phyloP scores from a whole-genome alignment of 495 filamentous ascomycete species.

The Aspergillus olivimuriae region DNA sequence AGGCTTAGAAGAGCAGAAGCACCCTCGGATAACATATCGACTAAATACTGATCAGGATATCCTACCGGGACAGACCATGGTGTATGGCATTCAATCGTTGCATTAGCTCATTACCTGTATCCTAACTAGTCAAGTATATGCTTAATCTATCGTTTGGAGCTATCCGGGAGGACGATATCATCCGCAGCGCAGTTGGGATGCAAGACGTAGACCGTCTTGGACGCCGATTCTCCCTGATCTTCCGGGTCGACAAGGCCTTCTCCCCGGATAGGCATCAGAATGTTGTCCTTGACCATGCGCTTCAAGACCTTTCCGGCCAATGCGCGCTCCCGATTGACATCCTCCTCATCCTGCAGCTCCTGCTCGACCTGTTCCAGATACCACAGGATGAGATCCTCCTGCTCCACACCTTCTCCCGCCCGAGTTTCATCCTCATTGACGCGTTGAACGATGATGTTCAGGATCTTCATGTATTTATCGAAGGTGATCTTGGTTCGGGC shows the following conservation, averaged over 20 bases:
- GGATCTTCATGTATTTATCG: slow-evolving; percentile 87
- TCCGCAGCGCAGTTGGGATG: slow-evolving; percentile 93
- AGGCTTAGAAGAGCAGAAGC: too few species aligned
- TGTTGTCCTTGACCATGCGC: slow-evolving; percentile 95
- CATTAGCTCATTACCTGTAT: background rate
- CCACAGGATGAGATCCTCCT: slow-evolving; percentile 80
- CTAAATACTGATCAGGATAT: too few species aligned
- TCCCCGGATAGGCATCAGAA: slow-evolving; percentile 86
- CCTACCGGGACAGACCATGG: too few species aligned
- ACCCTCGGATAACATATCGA: too few species aligned
- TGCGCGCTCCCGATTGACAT: slow-evolving; percentile 66
- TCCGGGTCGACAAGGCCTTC: slow-evolving; percentile 62
- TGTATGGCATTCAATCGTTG: too few species aligned
- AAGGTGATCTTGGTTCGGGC: slow-evolving; percentile 87
- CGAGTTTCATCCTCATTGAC: slow-evolving; percentile 70
- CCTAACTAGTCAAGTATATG: too few species aligned
- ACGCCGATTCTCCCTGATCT: slow-evolving; percentile 37
- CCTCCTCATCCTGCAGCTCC: slow-evolving; percentile 73
- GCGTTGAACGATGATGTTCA: slow-evolving; percentile 74
- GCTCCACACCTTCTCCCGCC: slow-evolving; percentile 80
- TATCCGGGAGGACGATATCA: slow-evolving; percentile 27
- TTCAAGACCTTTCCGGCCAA: slow-evolving; percentile 85
- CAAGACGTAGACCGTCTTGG: slow-evolving; percentile 73
- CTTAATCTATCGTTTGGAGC: background rate
- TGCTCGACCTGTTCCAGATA: slow-evolving; percentile 91